Evolutionary conservation across 352 stramenopile genomes (phyloP).

Genomic region (Phytophthora pistaciae): DNA sequence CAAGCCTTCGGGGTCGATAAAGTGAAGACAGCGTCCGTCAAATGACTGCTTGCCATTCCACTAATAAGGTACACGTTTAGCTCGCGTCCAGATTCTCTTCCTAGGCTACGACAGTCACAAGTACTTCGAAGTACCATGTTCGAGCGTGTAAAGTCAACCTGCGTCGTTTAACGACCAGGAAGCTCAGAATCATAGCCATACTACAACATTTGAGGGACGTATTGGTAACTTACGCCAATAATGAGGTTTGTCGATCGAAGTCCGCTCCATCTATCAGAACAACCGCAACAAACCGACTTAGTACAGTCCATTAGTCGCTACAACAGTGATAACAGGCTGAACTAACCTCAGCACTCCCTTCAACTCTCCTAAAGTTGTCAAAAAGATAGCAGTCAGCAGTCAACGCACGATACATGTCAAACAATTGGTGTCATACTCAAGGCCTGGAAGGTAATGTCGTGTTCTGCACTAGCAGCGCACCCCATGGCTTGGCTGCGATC

Average conservation of each 20-base stretch:
- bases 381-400: slow-evolving; percentile 15
- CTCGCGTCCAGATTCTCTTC: no score
- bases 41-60: slow-evolving; percentile 79
- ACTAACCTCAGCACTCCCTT: slow-evolving; percentile 64
- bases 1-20: slow-evolving; percentile 60
- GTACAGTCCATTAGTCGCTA: not conserved
- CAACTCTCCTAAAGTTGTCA: slow-evolving; percentile 57
- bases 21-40: slow-evolving; percentile 67
- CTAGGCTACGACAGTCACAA: not conserved
- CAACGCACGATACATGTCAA: not conserved
- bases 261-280: slow-evolving; percentile 46
- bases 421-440: slow-evolving; percentile 1
- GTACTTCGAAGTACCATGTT: slow-evolving; percentile 54
- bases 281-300: not conserved
- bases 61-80: slow-evolving; percentile 28
- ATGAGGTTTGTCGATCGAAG: slow-evolving; percentile 79
- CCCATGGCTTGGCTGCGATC: slow-evolving; percentile 34
- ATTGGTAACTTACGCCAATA: slow-evolving; percentile 53
- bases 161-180: not conserved
- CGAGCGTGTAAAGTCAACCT: slow-evolving; percentile 85
- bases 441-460: slow-evolving; percentile 8
- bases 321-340: not conserved
- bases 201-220: no score
- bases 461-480: slow-evolving; percentile 32
- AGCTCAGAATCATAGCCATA: slow-evolving; percentile 8